These are phyloP conservation scores for Trifolium repens DNA, from an alignment of 306 rosid genomes.

Conservation along the genomic window DNA sequence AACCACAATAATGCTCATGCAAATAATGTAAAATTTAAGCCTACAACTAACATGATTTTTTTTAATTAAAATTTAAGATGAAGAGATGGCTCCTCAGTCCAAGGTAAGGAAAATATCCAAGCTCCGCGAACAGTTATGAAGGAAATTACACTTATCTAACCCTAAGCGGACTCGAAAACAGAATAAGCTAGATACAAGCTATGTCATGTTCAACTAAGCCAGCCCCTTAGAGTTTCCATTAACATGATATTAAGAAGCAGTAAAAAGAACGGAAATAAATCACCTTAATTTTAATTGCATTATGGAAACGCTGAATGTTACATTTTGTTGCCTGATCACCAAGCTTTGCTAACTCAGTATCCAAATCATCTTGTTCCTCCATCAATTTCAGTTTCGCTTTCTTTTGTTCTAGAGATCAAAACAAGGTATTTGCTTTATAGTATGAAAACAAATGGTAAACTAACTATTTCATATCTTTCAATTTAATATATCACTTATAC, in stretches of 20 bases:
- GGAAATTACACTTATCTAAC: not conserved
- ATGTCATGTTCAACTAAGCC: not conserved
- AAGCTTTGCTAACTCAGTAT: slow-evolving; percentile 65
- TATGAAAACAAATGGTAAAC: slow-evolving; percentile 17
- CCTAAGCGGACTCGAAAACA: not conserved
- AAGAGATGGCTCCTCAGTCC: not conserved
- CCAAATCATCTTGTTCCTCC: slow-evolving; percentile 65
- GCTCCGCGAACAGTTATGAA: not conserved
- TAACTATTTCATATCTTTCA: slow-evolving; percentile 27
- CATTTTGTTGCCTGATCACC: slow-evolving; percentile 62
- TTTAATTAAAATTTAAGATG: not conserved
- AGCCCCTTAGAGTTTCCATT: not conserved
- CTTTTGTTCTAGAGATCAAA: slow-evolving; percentile 63
- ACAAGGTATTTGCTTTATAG: slow-evolving; percentile 37
- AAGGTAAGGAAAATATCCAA: not conserved
- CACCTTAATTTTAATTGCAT: slow-evolving; percentile 78
- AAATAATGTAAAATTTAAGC: slow-evolving; percentile 12
- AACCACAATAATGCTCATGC: not conserved
- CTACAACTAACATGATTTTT: slow-evolving; percentile 18
- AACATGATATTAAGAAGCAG: slow-evolving; percentile 16
- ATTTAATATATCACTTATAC: slow-evolving; percentile 35
- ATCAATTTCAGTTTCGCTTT: slow-evolving; percentile 56
- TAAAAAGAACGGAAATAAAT: slow-evolving; percentile 21
- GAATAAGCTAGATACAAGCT: not conserved
- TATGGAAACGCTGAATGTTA: slow-evolving; percentile 59